These are phyloP conservation scores for Cystobasidium pallidum DNA, from an alignment of 1,284 basidiomycete genomes.

Conservation along the genomic window DNA sequence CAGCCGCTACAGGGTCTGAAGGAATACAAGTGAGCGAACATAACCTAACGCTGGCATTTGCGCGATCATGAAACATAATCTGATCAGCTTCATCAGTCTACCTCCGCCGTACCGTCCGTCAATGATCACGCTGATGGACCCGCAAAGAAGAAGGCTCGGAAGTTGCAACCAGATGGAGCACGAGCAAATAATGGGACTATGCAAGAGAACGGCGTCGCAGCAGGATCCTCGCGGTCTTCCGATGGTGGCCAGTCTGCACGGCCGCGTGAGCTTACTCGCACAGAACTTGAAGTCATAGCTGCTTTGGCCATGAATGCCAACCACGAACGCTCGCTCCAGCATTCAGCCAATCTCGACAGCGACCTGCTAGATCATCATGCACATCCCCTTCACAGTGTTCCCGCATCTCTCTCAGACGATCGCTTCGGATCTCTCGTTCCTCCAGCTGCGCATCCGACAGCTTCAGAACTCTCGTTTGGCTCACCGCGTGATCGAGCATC, in stretches of 20 bases:
- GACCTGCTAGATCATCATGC: constrained; percentile 37
- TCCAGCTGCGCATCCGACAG: constrained; percentile 10
- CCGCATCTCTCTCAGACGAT: constrained; percentile 31
- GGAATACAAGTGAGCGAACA: constrained; percentile 22
- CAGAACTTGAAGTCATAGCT: constrained; percentile 41
- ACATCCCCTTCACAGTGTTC: constrained; percentile 35
- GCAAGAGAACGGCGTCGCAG: background rate
- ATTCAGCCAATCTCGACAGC: constrained; percentile 34
- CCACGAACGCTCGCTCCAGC: constrained; percentile 29
- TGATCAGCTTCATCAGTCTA: constrained; percentile 22
- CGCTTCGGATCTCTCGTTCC: constrained; percentile 26
- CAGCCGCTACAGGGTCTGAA: constrained; percentile 55
- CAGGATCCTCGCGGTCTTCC: constrained; percentile 3
- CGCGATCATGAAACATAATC: background rate
- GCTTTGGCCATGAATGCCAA: constrained; percentile 44
- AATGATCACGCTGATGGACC: constrained; percentile 20
- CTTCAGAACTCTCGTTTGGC: constrained; percentile 23
- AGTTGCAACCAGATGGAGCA: constrained; percentile 9
- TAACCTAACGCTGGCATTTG: background rate
- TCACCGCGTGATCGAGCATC: constrained; percentile 30
- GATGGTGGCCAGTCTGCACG: constrained; percentile 9
- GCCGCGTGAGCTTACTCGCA: constrained; percentile 22
- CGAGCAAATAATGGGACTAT: constrained; percentile 3
- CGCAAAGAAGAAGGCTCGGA: constrained; percentile 40
- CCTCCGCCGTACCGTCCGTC: constrained; percentile 34